Evolutionary conservation across 2,329 filamentous ascomycete genomes (phyloP).

Genomic region (Cercospora sesami): DNA sequence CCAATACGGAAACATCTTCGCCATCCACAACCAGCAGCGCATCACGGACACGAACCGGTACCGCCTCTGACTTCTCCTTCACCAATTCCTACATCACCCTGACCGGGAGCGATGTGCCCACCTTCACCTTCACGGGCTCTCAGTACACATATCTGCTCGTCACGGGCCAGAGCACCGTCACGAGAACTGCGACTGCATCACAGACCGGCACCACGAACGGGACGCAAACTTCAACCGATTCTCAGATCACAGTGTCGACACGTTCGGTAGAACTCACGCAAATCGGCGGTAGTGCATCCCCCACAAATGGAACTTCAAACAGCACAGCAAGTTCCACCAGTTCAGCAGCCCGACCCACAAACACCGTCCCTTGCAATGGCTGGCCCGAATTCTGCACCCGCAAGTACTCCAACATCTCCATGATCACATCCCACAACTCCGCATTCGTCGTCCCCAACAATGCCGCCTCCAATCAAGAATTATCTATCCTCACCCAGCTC

Average conservation of each 20-base stretch:
- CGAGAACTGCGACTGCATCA: slow-evolving; percentile 40
- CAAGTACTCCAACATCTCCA: slow-evolving; percentile 78
- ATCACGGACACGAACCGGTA: background rate
- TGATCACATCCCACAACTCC: slow-evolving; percentile 77
- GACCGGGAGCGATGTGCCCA: slow-evolving; percentile 23
- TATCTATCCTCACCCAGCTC: slow-evolving; percentile 68
- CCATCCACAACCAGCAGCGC: slow-evolving; percentile 26
- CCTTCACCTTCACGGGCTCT: slow-evolving; percentile 32
- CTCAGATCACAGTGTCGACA: slow-evolving; percentile 30
- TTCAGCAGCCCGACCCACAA: slow-evolving; percentile 51
- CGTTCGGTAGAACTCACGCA: slow-evolving; percentile 29
- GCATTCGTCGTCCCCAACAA: slow-evolving; percentile 71
- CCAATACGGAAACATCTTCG: slow-evolving; percentile 30
- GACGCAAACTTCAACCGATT: slow-evolving; percentile 20
- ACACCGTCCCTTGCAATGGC: slow-evolving; percentile 78
- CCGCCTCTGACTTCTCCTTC: slow-evolving; percentile 26
- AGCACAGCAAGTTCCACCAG: slow-evolving; percentile 30
- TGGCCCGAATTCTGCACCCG: slow-evolving; percentile 69
- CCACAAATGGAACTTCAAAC: slow-evolving; percentile 31
- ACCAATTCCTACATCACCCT: slow-evolving; percentile 33
- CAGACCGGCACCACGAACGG: slow-evolving; percentile 43
- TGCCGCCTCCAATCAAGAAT: slow-evolving; percentile 72
- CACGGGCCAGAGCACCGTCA: slow-evolving; percentile 32
- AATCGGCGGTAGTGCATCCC: slow-evolving; percentile 23
- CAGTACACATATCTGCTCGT: slow-evolving; percentile 33